A percentile compares a stretch with the other conserved stretches of the same genome.
These are phyloP conservation scores for Pseudonitzschia pungens DNA, from an alignment of 108 stramenopile species.

Conservation along the genomic window DNA sequence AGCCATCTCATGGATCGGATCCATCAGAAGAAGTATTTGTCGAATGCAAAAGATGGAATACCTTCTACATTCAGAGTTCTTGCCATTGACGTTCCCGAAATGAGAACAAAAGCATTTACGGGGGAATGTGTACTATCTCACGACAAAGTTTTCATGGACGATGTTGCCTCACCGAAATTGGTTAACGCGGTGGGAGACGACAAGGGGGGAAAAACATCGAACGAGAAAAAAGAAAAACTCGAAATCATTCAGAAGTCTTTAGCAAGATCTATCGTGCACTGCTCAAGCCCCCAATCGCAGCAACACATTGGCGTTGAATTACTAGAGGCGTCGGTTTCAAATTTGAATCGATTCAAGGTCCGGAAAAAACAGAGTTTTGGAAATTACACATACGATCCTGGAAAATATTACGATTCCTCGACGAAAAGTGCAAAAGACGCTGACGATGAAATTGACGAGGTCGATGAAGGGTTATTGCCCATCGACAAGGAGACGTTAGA, in stretches of 20 bases:
- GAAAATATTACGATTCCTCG: conserved; percentile 43
- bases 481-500: conserved; percentile 30
- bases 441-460: conserved; percentile 42
- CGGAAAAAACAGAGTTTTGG: conserved; percentile 66
- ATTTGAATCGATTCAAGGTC: conserved; percentile 75
- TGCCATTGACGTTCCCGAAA: conserved; percentile 65
- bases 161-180: conserved; percentile 59
- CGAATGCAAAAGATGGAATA: conserved; percentile 37
- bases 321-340: conserved; percentile 65
- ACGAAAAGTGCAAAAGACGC: conserved; percentile 1
- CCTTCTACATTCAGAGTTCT: conserved; percentile 58
- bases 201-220: not conserved
- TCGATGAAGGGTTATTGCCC: conserved; percentile 9
- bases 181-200: conserved; percentile 16
- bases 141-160: conserved; percentile 47
- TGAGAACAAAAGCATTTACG: conserved; percentile 52
- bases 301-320: conserved; percentile 65
- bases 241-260: conserved; percentile 70
- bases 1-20: conserved; percentile 70
- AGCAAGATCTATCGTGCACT: conserved; percentile 45
- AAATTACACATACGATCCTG: conserved; percentile 56
- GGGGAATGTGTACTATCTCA: conserved; percentile 42
- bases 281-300: conserved; percentile 26
- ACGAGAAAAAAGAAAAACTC: conserved; percentile 15
- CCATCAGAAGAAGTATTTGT: conserved; percentile 57